Base-by-base conservation (phyloP, 768 basidiomycete species). In the Auricularia heimuer region DNA sequence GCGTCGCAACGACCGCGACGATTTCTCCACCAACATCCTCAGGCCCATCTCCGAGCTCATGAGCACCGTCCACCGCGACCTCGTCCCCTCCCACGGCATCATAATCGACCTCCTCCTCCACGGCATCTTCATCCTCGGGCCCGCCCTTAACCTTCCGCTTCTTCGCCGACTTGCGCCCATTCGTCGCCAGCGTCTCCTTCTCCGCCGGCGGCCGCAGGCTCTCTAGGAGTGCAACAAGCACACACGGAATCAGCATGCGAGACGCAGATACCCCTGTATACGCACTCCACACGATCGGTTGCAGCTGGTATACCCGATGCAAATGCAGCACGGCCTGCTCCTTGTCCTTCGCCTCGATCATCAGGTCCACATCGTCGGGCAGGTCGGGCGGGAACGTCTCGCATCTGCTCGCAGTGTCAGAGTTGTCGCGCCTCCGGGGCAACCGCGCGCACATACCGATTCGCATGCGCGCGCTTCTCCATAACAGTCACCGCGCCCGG, bases 261-360 rank as follows among this genome's bases (percentile, higher is more conserved):
- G 18, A 14, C 34, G 16, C 45, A 21, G 21, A 3, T 64, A 29
- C 34, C 24, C 35, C 29, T 35, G 14, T 14, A 3, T 4, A 60
- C 39, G 54, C 68, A 54, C 24, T 67, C 66, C 85, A 75, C 8
- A 80, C 82, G 29, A 92, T 87, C 16, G 85, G 82, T 54, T 85
- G 76, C 3, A 95, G 73, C 58, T 77, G 79, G 69, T 97, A 96
- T 36, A 90, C 86, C 65, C 92, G 74, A 71, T 92, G 86, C 56
- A 96, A 71, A 67, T 95, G 85, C 65, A 97, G 81, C 4, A 97
- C 94, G 1, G 94, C 94, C 72, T 95, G 94, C 73, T 96, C 94
- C 76, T 94, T 91, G 74, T 90, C 91, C 73, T 94, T 92, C 2
- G 92, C 92, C 75, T 95, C 93, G 65, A 94, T 92, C 93, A 95